Evolutionary conservation across 257 asterid species (phyloP).

Genomic region (Ilex asprella): DNA sequence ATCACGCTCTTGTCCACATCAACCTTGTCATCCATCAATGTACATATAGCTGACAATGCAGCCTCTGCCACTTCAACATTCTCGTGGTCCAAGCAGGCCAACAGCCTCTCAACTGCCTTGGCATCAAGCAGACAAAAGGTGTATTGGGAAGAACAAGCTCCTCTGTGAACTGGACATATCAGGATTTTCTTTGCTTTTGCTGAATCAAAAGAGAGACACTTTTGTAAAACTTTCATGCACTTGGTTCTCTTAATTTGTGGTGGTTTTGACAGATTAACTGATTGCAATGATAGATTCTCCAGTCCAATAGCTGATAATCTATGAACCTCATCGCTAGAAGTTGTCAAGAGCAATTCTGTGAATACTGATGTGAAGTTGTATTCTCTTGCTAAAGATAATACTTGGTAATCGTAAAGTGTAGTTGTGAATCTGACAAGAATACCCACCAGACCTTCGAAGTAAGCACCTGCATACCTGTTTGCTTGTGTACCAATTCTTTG

Average conservation of each 20-base stretch:
- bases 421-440: conserved; percentile 68
- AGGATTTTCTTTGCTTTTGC: conserved; percentile 23
- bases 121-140: conserved; percentile 73
- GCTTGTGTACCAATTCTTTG: conserved; percentile 49
- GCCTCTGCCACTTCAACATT: conserved; percentile 66
- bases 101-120: conserved; percentile 56
- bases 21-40: conserved; percentile 65
- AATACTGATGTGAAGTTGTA: conserved; percentile 48
- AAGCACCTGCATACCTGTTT: conserved; percentile 51
- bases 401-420: conserved; percentile 60
- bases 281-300: conserved; percentile 59
- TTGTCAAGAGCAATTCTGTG: conserved; percentile 47
- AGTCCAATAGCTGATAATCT: conserved; percentile 54
- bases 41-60: conserved; percentile 61
- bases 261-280: conserved; percentile 48
- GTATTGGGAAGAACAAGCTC: conserved; percentile 63
- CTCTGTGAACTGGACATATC: conserved; percentile 64
- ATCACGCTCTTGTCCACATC: neutral
- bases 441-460: conserved; percentile 76
- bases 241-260: conserved; percentile 38
- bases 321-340: conserved; percentile 69
- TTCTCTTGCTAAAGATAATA: conserved; percentile 37
- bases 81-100: conserved; percentile 58
- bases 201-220: conserved; percentile 34
- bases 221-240: conserved; percentile 29